Conservation (phyloP, 164 flowering plant species). For the Vitis cinerea region DNA sequence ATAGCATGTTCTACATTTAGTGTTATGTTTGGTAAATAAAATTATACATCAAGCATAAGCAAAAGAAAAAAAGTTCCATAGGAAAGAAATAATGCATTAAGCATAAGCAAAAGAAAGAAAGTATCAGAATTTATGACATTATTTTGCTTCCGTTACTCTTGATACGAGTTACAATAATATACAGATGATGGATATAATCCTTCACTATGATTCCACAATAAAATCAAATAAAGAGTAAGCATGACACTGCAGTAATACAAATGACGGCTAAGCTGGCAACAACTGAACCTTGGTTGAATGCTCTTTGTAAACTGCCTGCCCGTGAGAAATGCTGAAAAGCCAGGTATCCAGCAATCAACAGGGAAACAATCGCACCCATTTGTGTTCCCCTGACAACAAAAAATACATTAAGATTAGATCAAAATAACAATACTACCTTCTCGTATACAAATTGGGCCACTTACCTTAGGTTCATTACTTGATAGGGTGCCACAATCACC, state of each 20-base stretch:
- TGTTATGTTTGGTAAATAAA: too few species aligned
- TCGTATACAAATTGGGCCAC: neutral
- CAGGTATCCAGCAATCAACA: slow-evolving; percentile 63
- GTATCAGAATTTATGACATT: neutral
- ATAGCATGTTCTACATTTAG: too few species aligned
- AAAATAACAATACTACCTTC: neutral
- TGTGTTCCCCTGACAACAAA: slow-evolving; percentile 61
- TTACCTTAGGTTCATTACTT: slow-evolving; percentile 58
- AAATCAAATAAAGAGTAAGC: slow-evolving; percentile 51
- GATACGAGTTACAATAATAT: slow-evolving; percentile 7
- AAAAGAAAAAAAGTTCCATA: too few species aligned
- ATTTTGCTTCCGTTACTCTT: neutral
- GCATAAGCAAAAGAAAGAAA: too few species aligned
- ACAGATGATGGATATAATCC: slow-evolving; percentile 3
- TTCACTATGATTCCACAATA: neutral
- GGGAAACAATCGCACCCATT: slow-evolving; percentile 55
- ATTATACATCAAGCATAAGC: too few species aligned
- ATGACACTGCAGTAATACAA: slow-evolving; percentile 46
- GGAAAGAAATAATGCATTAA: too few species aligned
- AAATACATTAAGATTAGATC: neutral
- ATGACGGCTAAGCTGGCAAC: slow-evolving; percentile 65
- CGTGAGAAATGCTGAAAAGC: slow-evolving; percentile 82
- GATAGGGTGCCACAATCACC: slow-evolving; percentile 69
- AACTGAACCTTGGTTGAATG: slow-evolving; percentile 74
- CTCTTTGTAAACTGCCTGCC: slow-evolving; percentile 54